Base-by-base conservation (phyloP, 2,329 filamentous ascomycete species). In the Diaporthe sp. region DNA sequence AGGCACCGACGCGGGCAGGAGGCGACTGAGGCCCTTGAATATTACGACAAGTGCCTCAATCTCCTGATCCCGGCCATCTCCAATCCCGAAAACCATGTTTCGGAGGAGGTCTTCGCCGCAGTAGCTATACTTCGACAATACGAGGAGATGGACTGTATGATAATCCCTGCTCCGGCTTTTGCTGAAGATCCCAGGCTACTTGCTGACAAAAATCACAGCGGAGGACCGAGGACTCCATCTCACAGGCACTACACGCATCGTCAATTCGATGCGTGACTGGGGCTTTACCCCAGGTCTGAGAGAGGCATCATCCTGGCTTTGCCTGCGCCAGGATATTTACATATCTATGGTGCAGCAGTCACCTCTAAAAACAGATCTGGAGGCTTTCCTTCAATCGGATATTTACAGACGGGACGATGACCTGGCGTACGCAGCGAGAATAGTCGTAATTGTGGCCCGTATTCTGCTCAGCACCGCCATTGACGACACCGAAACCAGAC, bases 31-130 rank as follows among this genome's bases (percentile, higher is more conserved):
- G 58, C 70, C 5, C 45, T 72, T 1, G 70, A 72, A 47, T 64
- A 72, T 15, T 72, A 72, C 19, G 50, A 72, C 45, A 64, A 64
- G 57, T 72, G 70, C n/a, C 55, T 72, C 15, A 64, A 64, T 64
- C 70, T 72, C 10, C 47, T 72, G 15, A 72, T 72, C 12, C 70
- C 70, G 6, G 25, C 55, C 25, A 72, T 72, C 28, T 72, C 68
- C 8, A 33, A 55, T 19, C 68, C 68, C 15, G 52, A 57, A 6
- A n/a, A 57, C 28, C 54, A 58, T 47, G 68, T 71, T 3, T 50
- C 38, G 4, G 68, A 71, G 28, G 68, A 71, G 13, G 40, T 71
- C 19, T 57, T 57, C 25, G 68, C 68, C 28, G 68, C 68, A 15
- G 68, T 71, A 9, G 68, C 50, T 3, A 71, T 71, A 40, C 54